Conservation (phyloP, 306 rosid genomes). For the Vigna nakashimae region DNA sequence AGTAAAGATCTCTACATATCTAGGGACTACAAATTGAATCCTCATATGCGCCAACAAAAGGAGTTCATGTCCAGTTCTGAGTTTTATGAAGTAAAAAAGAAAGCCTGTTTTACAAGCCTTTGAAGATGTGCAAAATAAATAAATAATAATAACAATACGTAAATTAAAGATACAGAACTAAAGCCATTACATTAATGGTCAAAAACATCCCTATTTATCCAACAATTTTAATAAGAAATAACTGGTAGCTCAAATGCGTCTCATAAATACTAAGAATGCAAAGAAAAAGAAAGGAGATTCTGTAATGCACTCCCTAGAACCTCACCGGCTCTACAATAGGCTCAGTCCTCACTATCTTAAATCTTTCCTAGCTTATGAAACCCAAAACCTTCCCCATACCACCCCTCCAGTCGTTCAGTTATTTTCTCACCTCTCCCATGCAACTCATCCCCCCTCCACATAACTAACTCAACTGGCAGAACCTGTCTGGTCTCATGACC, state of each 20-base stretch:
- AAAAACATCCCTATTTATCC: not conserved
- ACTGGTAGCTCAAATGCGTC: not conserved
- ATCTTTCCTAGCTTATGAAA: not conserved
- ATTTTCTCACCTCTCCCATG: not conserved
- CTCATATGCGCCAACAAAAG: not conserved
- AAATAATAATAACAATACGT: not conserved
- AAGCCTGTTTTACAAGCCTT: not conserved
- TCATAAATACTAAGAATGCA: not conserved
- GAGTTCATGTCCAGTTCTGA: conserved; percentile 10
- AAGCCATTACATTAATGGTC: not conserved
- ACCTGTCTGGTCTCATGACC: not conserved
- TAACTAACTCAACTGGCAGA: not conserved
- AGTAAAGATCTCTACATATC: not conserved
- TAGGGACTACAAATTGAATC: not conserved
- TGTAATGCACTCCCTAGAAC: not conserved
- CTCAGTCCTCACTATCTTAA: not conserved
- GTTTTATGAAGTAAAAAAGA: not conserved
- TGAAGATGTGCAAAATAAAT: not conserved
- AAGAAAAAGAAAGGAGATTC: not conserved
- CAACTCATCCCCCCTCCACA: not conserved
- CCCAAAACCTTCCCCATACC: not conserved
- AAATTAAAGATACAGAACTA: not conserved
- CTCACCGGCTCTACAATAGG: not conserved
- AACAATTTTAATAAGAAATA: not conserved
- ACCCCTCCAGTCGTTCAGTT: not conserved